Evolutionary conservation across 176 grass and related monocot species (phyloP), one percentile per base, ranked within the genome.

Genomic region (Carex kokanica): DNA sequence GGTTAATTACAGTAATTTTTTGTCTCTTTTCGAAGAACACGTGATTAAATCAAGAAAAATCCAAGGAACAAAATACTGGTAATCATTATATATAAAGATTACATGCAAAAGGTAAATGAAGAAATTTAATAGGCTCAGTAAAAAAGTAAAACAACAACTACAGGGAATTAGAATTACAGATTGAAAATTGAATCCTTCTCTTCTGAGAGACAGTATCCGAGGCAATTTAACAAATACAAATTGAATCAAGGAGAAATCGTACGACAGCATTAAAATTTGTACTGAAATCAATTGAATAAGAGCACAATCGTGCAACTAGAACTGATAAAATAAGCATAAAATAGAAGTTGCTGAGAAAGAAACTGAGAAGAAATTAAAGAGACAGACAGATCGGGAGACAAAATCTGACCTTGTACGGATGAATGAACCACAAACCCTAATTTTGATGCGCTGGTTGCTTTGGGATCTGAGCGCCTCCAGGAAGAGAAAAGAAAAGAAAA

Each of bases 161-260:
- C 56, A 60, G 8, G 56, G 31, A 62, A 62, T n/a, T n/a, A n/a
- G n/a, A n/a, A n/a, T 43, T 40, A 62, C 4, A 18, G 17, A 49
- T 82, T 82, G 47, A 24, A 55, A 82, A 29, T 11, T 31, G 5
- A 82, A 82, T 82, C 40, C 49, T 66, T n/a, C n/a, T n/a, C n/a
- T n/a, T 82, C 21, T 47, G 36, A 3, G 15, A 38, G 13, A 64
- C 80, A 6, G 80, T 29, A 82, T 82, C 80, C 80, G 57, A 82
- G 80, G 80, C 80, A 27, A 82, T 29, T 68, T 82, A 62, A 62
- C 40, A 82, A 81, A 63, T 65, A 38, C 60, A 67, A 82, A n/a
- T 66, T 82, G 80, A 16, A 74, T 74, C 20, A 74, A 74, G 20
- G 12, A 14, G 21, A 25, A 25, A 74, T 74, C 20, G 60, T 64